Conservation (phyloP, 2,329 filamentous ascomycete genomes). For the Cladosporium sp. region DNA sequence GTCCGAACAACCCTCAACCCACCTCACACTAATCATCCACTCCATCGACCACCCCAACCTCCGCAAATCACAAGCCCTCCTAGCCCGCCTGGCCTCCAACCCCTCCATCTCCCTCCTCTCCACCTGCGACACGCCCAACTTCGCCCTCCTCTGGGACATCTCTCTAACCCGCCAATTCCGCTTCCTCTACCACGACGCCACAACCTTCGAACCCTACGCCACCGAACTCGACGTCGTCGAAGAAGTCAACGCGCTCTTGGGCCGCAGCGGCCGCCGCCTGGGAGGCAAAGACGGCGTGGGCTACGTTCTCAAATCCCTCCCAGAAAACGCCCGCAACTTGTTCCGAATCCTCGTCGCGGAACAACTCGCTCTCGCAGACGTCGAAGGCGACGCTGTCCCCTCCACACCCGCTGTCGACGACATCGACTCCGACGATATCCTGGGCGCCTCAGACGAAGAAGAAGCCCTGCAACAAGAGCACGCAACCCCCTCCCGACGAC, state of each 20-base stretch:
- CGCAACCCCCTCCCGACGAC: conserved; percentile 24
- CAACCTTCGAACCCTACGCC: conserved; percentile 73
- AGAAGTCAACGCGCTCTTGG: conserved; percentile 81
- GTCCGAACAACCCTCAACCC: conserved; percentile 37
- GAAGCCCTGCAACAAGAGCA: conserved; percentile 21
- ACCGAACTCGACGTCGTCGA: conserved; percentile 81
- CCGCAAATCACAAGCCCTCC: conserved; percentile 67
- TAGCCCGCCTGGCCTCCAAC: conserved; percentile 72
- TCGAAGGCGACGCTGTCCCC: conserved; percentile 34
- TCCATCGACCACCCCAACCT: conserved; percentile 78
- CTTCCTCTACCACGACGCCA: conserved; percentile 90
- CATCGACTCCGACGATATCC: conserved; percentile 28
- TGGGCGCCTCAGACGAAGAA: conserved; percentile 28
- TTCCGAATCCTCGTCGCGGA: conserved; percentile 83
- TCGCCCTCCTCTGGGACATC: conserved; percentile 84
- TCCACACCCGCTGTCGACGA: conserved; percentile 16
- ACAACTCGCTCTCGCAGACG: conserved; percentile 59
- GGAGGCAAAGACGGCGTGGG: conserved; percentile 87
- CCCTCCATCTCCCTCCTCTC: conserved; percentile 67
- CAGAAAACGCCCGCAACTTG: conserved; percentile 84
- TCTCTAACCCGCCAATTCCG: conserved; percentile 76
- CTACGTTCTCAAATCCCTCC: conserved; percentile 83
- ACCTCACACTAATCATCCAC: conserved; percentile 55
- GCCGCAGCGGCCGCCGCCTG: conserved; percentile 70
- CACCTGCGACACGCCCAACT: conserved; percentile 83